phyloP scores from a whole-genome alignment of 805 yeast species.

The Candida wancherniae region DNA sequence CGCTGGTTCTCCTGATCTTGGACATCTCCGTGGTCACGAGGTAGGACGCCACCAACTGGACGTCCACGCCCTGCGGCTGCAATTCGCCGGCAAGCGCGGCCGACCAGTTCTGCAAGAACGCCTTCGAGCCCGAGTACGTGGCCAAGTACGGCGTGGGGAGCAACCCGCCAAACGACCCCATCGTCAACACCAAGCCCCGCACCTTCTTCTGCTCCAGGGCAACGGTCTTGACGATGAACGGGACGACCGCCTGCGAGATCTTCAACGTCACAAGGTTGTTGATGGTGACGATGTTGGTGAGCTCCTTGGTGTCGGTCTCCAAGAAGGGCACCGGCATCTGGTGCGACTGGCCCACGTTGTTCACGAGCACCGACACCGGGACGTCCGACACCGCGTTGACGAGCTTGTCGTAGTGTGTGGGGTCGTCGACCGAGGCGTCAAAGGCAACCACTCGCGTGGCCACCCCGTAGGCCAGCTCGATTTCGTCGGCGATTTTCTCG shows the following conservation, averaged over 20 bases:
- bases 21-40: slow-evolving; percentile 95
- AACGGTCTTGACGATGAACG: slow-evolving; percentile 57
- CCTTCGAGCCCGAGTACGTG: slow-evolving; percentile 93
- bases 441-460: slow-evolving; percentile 65
- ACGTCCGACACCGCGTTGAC: slow-evolving; percentile 42
- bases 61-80: slow-evolving; percentile 65
- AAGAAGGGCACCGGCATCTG: slow-evolving; percentile 90
- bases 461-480: slow-evolving; percentile 55
- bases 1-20: slow-evolving; percentile 74
- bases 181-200: slow-evolving; percentile 79
- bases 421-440: slow-evolving; percentile 67
- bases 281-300: slow-evolving; percentile 75
- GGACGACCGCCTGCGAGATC: slow-evolving; percentile 76
- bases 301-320: slow-evolving; percentile 71
- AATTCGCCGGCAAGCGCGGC: slow-evolving; percentile 84
- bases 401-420: slow-evolving; percentile 52
- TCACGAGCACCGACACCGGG: slow-evolving; percentile 71
- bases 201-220: slow-evolving; percentile 32
- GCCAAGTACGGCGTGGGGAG: slow-evolving; percentile 90
- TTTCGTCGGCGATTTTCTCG: slow-evolving; percentile 57
- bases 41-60: slow-evolving; percentile 79
- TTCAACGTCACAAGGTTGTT: slow-evolving; percentile 81
- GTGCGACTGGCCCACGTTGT: slow-evolving; percentile 94
- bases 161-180: slow-evolving; percentile 97
- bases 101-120: slow-evolving; percentile 92